Evolutionary conservation across 2,329 filamentous ascomycete genomes (phyloP), one percentile per base, ranked within the genome.

Genomic region (Colletotrichum limetticola): DNA sequence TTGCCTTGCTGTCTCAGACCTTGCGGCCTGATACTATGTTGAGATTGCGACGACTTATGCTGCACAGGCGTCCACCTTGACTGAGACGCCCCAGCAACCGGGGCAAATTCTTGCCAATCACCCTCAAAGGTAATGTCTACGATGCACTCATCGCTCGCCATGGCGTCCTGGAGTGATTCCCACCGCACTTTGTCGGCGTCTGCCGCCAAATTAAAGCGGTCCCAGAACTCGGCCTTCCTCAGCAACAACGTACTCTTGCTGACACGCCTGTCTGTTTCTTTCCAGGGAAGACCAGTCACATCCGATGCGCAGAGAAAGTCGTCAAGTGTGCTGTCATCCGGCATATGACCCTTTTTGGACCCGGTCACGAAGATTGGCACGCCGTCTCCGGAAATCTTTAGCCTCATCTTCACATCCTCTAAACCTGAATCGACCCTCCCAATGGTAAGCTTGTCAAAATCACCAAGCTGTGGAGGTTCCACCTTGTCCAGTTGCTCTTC

Each of bases 61-160:
- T 61, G n/a, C 7, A 16, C 4, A 19, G 9, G 32, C 62, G 46
- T 30, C 8, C 35, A 24, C 6, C 9, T 22, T 5, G 19, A 8
- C 56, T 35, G 60, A 35, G 68, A 24, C 30, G 12, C 37, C 30
- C 46, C 22, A 9, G 37, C 26, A 24, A 26, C 28, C 11, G 62
- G 30, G 2, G 55, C 28, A 35, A 72, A 28, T n/a, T 60, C 28
- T 14, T 60, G 9, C 72, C 72, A 74, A 5, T 53, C 55, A 12
- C 37, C 70, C 46, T 24, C 22, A 52, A 74, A 70, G 6, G 60
- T 22, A 19, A 74, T 69, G 32, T 74, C 73, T n/a, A 74, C 71
- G 19, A 74, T 19, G 49, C 73, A 74, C 26, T 57, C 32, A 22
- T 68, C 52, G 58, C 52, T 52, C 28, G 73, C 70, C 70, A 74